phyloP scores from a whole-genome alignment of 768 basidiomycete species.

The Boletus insuetus region DNA sequence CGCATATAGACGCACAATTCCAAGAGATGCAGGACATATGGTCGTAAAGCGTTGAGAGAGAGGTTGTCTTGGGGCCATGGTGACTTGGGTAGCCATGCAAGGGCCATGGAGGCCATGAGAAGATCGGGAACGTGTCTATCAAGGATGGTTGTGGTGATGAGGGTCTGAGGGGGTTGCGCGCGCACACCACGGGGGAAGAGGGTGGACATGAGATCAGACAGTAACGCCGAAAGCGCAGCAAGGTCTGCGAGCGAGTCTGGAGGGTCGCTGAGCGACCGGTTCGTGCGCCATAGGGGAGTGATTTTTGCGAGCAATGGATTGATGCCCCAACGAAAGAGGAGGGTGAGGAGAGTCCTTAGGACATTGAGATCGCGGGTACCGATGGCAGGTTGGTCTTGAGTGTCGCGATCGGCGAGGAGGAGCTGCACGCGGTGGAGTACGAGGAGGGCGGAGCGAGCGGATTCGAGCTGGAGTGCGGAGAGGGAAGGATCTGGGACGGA shows the following conservation, averaged over 20 bases:
- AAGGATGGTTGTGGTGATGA: conserved; percentile 57
- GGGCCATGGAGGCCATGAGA: conserved; percentile 53
- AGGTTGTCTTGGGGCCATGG: conserved; percentile 37
- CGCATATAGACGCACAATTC: conserved; percentile 50
- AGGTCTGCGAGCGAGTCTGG: conserved; percentile 42
- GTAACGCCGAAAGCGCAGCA: conserved; percentile 40
- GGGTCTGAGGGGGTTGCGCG: conserved; percentile 51
- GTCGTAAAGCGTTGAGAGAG: conserved; percentile 47
- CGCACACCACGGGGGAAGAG: conserved; percentile 53
- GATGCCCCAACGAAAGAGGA: conserved; percentile 72
- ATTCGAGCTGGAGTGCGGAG: conserved; percentile 47
- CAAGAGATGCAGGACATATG: conserved; percentile 54
- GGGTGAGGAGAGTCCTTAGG: conserved; percentile 61
- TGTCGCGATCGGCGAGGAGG: conserved; percentile 31
- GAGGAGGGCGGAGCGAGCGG: conserved; percentile 54
- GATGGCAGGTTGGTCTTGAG: conserved; percentile 32
- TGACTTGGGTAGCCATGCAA: conserved; percentile 73
- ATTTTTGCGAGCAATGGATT: conserved; percentile 53
- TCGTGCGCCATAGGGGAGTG: conserved; percentile 35
- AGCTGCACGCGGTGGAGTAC: conserved; percentile 48
- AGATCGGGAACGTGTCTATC: conserved; percentile 58
- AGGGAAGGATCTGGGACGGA: conserved; percentile 19
- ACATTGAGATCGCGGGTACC: conserved; percentile 66
- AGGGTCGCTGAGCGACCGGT: not conserved
- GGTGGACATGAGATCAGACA: conserved; percentile 43